Base-by-base conservation (phyloP, 1,284 basidiomycete species). In the Fistulina hepatica region DNA sequence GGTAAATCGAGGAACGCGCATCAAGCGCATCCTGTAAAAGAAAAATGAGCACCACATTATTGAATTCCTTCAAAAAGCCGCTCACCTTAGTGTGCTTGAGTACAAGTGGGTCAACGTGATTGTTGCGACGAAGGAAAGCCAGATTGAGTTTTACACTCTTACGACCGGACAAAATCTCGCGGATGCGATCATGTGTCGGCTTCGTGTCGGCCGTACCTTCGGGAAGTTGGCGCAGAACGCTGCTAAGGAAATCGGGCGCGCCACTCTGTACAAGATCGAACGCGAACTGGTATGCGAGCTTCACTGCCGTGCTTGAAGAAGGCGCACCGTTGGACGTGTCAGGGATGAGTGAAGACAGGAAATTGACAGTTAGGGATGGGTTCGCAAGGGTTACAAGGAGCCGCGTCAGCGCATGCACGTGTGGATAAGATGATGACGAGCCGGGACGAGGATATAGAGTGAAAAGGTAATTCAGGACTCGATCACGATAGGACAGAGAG, bases 231-330 rank as follows among this genome's bases (percentile, higher is more conserved):
- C 55, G 72, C 42, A 73, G 67, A 26, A 93, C 65, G 26, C 65
- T 73, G 52, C 88, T 83, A 34, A 95, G 64, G 61, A 91, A 97
- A 52, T 91, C 90, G 55, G 93, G 90, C 2, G 86, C 77, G 2
- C 89, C 92, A 32, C 91, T 88, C 60, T 95, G 91, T 12, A 83
- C 84, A 36, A 97, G 64, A 58, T 97, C 93, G 53, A 95, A 97
- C 0, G 84, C 89, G 53, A 95, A 79, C 55, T 97, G 93, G 56
- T 90, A 94, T 2, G 89, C 90, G 23, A 92, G 66, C 5, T 90
- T 61, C 25, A 72, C 71, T 51, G 86, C 74, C n/a, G n/a, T n/a
- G n/a, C n/a, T n/a, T n/a, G n/a, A n/a, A n/a, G n/a, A n/a, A n/a
- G n/a, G n/a, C n/a, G n/a, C n/a, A n/a, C n/a, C n/a, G n/a, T n/a